These are phyloP conservation scores for Solanum ossicruentum DNA, from an alignment of 257 asterid species.

Conservation along the genomic window DNA sequence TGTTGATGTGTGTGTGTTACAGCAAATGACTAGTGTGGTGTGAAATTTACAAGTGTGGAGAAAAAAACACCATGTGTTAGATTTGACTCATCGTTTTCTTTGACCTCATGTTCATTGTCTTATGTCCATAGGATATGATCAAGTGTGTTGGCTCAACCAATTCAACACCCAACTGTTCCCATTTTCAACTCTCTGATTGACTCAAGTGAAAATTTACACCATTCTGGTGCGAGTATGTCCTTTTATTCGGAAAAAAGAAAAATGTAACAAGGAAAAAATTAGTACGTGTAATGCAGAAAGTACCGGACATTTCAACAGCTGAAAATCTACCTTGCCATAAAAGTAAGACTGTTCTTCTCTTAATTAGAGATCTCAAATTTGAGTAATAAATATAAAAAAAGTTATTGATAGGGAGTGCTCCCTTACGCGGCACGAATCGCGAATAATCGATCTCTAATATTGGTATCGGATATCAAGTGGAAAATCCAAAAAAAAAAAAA, in stretches of 20 bases:
- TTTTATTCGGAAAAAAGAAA: background rate
- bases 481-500: no score
- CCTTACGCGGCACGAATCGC: no score
- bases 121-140: background rate
- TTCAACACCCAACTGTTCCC: background rate
- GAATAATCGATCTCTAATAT: no score
- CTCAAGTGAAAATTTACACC: background rate
- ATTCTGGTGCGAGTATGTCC: background rate
- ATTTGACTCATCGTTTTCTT: background rate
- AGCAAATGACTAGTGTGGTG: background rate
- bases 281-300: background rate
- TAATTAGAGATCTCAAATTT: no score
- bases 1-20: background rate
- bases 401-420: no score
- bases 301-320: background rate
- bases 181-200: background rate
- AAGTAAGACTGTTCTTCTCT: fast-evolving
- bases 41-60: background rate
- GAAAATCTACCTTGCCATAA: no score
- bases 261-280: background rate
- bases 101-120: background rate
- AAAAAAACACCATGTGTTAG: background rate
- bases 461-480: no score
- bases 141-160: background rate
- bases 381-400: no score